Evolutionary conservation across 2,329 filamentous ascomycete genomes (phyloP), one percentile per base, ranked within the genome.

Genomic region (Aspergillus eucalypticola): DNA sequence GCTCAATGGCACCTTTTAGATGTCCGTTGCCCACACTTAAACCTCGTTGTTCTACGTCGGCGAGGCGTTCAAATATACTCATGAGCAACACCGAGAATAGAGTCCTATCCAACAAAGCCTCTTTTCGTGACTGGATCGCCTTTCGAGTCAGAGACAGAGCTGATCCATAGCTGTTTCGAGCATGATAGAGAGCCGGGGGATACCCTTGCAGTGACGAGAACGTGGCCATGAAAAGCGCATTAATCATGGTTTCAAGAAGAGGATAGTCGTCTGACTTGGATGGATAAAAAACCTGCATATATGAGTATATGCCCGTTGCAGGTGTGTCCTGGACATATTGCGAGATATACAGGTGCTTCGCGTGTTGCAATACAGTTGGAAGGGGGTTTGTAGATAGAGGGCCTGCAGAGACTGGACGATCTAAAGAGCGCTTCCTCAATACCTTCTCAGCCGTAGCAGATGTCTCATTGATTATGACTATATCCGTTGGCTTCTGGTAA

Each of bases 211-310:
- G 35, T 1, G 41, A 54, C 2, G 56, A 58, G 19, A 58, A 58
- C n/a, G 29, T 52, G 15, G 48, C 56, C 49, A 58, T 44, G 19
- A 53, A 58, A 5, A 52, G 11, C 3, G 56, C 15, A 11, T 35
- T n/a, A 10, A 46, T 42, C 13, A 42, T 39, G 11, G 56, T 53
- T 19, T 35, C 49, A 23, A 58, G 38, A 11, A 58, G 39, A 19
- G 49, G 49, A 8, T 32, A 53, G 8, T 13, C 13, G n/a, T 58
- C 35, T 7, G 27, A 25, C 2, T 29, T 48, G 8, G 56, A 27
- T 6, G 56, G 44, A 21, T 53, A 53, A 23, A 58, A 58, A 25
- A 58, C 42, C 10, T 54, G 49, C 49, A 54, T 58, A 15, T 44
- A 58, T 5, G 49, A 58, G 17, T 53, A 58, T 1, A 58, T 17